These are phyloP conservation scores for Leishmania martiniquensis DNA, from an alignment of 208 protist species.

Conservation along the genomic window DNA sequence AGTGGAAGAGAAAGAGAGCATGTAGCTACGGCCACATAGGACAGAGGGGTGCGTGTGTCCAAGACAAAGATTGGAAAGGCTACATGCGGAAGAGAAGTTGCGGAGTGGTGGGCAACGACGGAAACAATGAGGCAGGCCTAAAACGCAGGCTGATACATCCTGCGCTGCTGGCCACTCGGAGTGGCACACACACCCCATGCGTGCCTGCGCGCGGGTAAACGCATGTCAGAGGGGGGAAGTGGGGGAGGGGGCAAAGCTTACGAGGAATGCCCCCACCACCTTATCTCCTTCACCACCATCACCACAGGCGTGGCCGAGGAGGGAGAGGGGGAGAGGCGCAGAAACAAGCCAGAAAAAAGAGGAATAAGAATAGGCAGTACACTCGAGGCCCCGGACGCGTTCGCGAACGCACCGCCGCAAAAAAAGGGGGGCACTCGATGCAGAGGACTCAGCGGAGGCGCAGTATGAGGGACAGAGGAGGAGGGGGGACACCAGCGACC, in stretches of 20 bases:
- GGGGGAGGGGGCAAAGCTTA: not conserved
- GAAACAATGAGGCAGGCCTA: not conserved
- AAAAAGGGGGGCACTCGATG: not conserved
- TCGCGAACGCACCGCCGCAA: not conserved
- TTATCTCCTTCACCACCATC: too few species aligned
- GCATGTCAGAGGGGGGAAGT: not conserved
- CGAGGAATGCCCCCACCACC: not conserved
- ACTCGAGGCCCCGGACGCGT: not conserved
- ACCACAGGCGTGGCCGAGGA: too few species aligned
- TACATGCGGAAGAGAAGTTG: not conserved
- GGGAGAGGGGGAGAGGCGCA: too few species aligned
- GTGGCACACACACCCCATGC: too few species aligned
- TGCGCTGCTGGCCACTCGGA: not conserved
- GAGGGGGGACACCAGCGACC: not conserved
- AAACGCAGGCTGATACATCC: not conserved
- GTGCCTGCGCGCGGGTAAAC: not conserved
- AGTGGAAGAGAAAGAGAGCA: not conserved
- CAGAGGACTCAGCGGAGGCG: not conserved
- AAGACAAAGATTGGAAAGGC: not conserved
- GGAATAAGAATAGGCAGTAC: not conserved
- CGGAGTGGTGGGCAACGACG: not conserved
- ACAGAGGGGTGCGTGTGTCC: not conserved
- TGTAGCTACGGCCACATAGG: not conserved
- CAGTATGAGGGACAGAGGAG: not conserved
- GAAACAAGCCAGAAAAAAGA: not conserved